Conservation (phyloP, 176 grass and related monocot species). For the Melocanna baccifera region DNA sequence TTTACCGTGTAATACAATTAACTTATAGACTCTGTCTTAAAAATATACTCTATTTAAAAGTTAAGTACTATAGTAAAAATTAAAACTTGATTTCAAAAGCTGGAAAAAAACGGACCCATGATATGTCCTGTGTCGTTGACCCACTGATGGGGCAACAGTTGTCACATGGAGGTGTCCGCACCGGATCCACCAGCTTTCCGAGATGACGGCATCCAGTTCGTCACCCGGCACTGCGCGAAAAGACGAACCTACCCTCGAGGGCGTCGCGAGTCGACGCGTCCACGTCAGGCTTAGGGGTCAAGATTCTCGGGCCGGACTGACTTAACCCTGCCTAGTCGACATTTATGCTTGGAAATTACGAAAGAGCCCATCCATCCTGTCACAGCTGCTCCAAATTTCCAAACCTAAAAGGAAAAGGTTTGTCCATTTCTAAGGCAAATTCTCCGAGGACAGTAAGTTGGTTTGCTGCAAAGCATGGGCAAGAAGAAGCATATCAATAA, state of each 20-base stretch:
- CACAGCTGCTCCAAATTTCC: not conserved
- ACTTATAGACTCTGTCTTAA: too few relatives aligned
- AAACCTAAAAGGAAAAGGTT: not conserved
- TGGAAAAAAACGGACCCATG: too few relatives aligned
- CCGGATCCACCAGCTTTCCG: not conserved
- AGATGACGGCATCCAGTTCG: constrained; percentile 56
- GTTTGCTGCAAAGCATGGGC: not conserved
- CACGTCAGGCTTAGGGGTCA: constrained; percentile 13
- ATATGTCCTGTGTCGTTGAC: not conserved
- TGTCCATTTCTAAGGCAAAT: not conserved
- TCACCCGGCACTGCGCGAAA: constrained; percentile 12
- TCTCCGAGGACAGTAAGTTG: not conserved
- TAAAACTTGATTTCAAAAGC: too few relatives aligned
- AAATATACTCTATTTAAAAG: too few relatives aligned
- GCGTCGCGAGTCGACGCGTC: constrained; percentile 29
- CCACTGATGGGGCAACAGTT: not conserved
- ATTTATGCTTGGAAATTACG: not conserved
- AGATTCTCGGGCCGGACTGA: constrained; percentile 28
- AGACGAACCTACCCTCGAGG: not conserved
- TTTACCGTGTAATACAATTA: too few relatives aligned
- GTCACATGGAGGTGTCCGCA: constrained; percentile 17
- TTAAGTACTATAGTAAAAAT: too few relatives aligned
- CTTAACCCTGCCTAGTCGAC: constrained; percentile 4
- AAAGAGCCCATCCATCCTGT: not conserved
- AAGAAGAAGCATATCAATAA: not conserved